Evolutionary conservation across 768 basidiomycete genomes (phyloP), one percentile per base, ranked within the genome.

Genomic region (Gloeostereum incarnatum): DNA sequence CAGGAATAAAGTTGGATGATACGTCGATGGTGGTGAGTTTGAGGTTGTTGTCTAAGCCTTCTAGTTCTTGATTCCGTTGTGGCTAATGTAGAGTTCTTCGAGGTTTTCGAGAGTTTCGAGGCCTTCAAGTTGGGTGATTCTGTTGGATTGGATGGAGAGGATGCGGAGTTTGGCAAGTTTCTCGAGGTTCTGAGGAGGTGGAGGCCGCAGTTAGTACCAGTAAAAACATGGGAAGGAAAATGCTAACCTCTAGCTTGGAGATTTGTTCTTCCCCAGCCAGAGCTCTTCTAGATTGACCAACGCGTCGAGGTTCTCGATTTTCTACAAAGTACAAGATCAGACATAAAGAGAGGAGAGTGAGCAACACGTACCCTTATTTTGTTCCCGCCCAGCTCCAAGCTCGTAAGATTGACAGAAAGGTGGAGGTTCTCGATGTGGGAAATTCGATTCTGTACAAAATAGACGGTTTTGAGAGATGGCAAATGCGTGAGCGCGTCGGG

Each of bases 211-310:
- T 34, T 31, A 22, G 38, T 18, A 39, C 13, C 36, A 10, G 26
- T 26, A 5, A 35, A 22, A 19, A 14, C 13, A 24, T 18, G 30
- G 6, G 16, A 17, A 38, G 20, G 21, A 31, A 10, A 27, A 11
- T n/a, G 8, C 52, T 29, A 46, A 88, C 89, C 71, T 93, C 85
- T 3, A 99, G 71, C 55, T 76, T 81, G 5, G 79, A 56, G 41
- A 99, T 89, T 97, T 99, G 57, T 99, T 99, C 71, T 99, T 99
- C 6, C 96, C 96, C 2, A 98, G 61, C 91, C 94, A 98, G 2
- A 99, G 65, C 50, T 97, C 92, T 47, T 92, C 88, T 7, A 99
- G 64, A 46, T 83, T 86, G 1, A 80, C 73, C 26, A 96, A 63
- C 1, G 73, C 66, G 8, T 88, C 87, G 3, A 98, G 59, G 27